Conservation (phyloP, 2,329 filamentous ascomycete genomes). For the Didymella pinodella region DNA sequence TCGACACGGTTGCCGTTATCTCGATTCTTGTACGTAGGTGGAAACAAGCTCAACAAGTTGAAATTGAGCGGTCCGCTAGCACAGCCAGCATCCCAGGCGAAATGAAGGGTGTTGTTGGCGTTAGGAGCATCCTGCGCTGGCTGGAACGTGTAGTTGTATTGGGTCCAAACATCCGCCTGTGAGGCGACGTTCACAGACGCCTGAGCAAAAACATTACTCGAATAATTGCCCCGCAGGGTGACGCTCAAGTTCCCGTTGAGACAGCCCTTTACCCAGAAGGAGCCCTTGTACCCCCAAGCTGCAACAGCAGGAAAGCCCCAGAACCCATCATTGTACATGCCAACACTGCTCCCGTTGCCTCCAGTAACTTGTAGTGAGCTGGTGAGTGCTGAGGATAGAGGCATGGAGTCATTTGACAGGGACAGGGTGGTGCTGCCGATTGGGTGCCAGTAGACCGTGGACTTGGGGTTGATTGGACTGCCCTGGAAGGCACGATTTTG, state of each 20-base stretch:
- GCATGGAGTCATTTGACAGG: slow-evolving; percentile 2
- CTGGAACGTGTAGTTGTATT: background rate
- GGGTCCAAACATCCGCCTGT: background rate
- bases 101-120: background rate
- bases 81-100: background rate
- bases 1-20: slow-evolving; percentile 3
- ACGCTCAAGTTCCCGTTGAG: background rate
- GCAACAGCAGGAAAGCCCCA: slow-evolving; percentile 4
- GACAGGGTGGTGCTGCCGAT: slow-evolving; percentile 1
- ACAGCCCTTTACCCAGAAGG: background rate
- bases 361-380: slow-evolving; percentile 1
- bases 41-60: background rate
- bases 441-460: background rate
- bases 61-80: background rate
- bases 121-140: background rate
- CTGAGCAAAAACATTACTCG: background rate
- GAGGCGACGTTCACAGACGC: background rate
- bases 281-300: slow-evolving; percentile 3
- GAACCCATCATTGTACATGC: slow-evolving; percentile 4
- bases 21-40: background rate
- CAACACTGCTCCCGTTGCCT: background rate
- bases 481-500: background rate
- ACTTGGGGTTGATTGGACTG: background rate
- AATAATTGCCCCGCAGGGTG: background rate
- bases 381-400: slow-evolving; percentile 4